Conservation (phyloP, 192 early-diverging fungal species). For the Backusella parvicylindrica region DNA sequence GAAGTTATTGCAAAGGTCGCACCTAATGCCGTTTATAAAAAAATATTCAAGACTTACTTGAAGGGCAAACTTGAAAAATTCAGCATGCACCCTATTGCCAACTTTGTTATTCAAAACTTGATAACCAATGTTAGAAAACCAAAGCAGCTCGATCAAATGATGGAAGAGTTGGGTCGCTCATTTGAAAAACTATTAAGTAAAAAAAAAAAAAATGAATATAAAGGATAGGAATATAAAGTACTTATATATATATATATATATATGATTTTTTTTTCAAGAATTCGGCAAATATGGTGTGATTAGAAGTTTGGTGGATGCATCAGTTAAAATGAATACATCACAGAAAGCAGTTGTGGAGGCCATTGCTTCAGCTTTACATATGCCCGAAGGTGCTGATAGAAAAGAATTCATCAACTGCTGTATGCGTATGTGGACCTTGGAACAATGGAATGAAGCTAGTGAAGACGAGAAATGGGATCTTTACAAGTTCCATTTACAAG, state of each 20-base stretch:
- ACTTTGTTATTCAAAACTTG: constrained; percentile 84
- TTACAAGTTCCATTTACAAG: constrained; percentile 59
- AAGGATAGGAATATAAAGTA: neutral
- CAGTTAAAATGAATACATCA: constrained; percentile 49
- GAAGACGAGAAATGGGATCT: constrained; percentile 41
- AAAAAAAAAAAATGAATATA: neutral
- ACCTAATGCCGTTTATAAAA: constrained; percentile 51
- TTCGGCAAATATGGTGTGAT: constrained; percentile 67
- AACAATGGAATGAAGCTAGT: constrained; percentile 29
- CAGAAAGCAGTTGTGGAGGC: constrained; percentile 60
- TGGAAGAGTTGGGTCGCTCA: constrained; percentile 55
- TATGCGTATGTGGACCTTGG: constrained; percentile 55
- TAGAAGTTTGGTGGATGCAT: constrained; percentile 64
- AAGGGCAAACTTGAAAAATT: constrained; percentile 56
- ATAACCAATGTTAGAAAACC: constrained; percentile 58
- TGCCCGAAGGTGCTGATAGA: constrained; percentile 36
- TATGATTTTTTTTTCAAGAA: constrained; percentile 10
- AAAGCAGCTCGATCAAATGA: constrained; percentile 59
- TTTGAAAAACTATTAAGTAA: constrained; percentile 63
- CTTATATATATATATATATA: neutral
- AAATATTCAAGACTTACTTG: constrained; percentile 66
- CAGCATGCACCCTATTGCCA: constrained; percentile 66
- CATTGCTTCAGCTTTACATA: constrained; percentile 49
- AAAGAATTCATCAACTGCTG: constrained; percentile 59
- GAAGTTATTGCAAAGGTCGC: constrained; percentile 65